Percentiles rank a stretch among this genome's conserved stretches.
These are phyloP conservation scores for Phytopythium montanum DNA, from an alignment of 352 stramenopile species.

Conservation along the genomic window DNA sequence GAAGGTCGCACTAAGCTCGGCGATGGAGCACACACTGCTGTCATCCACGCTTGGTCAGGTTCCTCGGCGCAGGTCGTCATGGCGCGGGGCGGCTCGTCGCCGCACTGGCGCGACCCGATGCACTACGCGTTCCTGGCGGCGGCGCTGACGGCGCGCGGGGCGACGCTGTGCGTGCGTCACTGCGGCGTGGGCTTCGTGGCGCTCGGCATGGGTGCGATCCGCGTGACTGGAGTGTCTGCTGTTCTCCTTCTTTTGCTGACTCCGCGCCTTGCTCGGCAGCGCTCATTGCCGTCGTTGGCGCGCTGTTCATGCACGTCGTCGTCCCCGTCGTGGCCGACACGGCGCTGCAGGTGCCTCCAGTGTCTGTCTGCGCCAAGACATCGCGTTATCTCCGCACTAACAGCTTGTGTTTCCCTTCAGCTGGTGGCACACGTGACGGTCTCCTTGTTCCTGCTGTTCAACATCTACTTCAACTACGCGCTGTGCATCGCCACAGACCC, in stretches of 20 bases:
- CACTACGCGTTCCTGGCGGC: conserved; percentile 36
- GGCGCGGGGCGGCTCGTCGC: conserved; percentile 9
- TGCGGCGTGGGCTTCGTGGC: conserved; percentile 36
- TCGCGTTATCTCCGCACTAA: not conserved
- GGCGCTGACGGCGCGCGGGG: conserved; percentile 23
- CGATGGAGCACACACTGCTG: too few species aligned
- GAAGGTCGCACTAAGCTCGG: too few species aligned
- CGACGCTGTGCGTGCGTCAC: conserved; percentile 43
- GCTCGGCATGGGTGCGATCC: conserved; percentile 36
- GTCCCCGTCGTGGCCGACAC: conserved; percentile 45
- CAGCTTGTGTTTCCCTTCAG: conserved; percentile 9
- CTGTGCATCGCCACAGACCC: conserved; percentile 59
- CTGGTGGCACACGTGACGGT: conserved; percentile 26
- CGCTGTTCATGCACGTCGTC: conserved; percentile 46
- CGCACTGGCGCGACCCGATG: conserved; percentile 54
- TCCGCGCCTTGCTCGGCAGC: conserved; percentile 10
- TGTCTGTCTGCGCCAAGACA: not conserved
- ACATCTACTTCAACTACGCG: conserved; percentile 78
- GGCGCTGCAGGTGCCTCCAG: conserved; percentile 23
- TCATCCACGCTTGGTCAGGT: too few species aligned
- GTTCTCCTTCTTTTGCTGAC: too few species aligned
- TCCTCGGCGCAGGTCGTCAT: not conserved
- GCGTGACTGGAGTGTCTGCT: not conserved
- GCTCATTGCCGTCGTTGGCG: conserved; percentile 39
- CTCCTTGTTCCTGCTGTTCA: conserved; percentile 41